Evolutionary conservation across 805 yeast species (phyloP).

Genomic region (Phaffomyces thermotolerans): DNA sequence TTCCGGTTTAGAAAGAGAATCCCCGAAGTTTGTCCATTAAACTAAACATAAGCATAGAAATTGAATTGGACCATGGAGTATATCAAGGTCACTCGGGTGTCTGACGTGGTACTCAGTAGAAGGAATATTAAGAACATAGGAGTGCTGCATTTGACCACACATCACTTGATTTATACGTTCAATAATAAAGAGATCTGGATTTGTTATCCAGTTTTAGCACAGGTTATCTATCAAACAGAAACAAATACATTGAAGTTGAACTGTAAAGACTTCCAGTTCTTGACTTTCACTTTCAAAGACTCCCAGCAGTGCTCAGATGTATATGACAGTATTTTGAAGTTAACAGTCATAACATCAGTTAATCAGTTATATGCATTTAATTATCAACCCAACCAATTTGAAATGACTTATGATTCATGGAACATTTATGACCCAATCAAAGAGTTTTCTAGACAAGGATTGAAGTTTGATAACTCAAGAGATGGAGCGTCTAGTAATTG

Average conservation of each 20-base stretch:
- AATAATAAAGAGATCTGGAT: constrained; percentile 72
- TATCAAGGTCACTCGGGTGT: constrained; percentile 29
- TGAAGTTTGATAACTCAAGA: constrained; percentile 25
- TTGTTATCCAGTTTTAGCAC: constrained; percentile 77
- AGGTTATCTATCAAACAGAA: constrained; percentile 25
- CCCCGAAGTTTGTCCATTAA: neutral
- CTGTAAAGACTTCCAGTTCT: constrained; percentile 79
- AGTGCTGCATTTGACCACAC: constrained; percentile 62
- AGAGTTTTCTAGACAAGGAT: constrained; percentile 75
- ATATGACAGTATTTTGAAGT: constrained; percentile 59
- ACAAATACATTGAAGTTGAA: constrained; percentile 56
- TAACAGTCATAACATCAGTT: constrained; percentile 49
- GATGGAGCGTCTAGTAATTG: constrained; percentile 34
- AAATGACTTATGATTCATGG: constrained; percentile 67
- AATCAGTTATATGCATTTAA: constrained; percentile 72
- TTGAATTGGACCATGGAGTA: constrained; percentile 14
- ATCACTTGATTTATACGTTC: constrained; percentile 60
- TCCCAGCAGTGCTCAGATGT: constrained; percentile 60
- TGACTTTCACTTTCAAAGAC: constrained; percentile 66
- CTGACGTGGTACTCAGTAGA: constrained; percentile 47
- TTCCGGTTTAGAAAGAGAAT: neutral
- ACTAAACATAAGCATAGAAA: neutral
- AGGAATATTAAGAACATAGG: constrained; percentile 53
- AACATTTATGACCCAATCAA: constrained; percentile 45
- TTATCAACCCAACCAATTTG: constrained; percentile 70